Base-by-base conservation (phyloP, 495 filamentous ascomycete genomes). In the Chaetomium fimeti region DNA sequence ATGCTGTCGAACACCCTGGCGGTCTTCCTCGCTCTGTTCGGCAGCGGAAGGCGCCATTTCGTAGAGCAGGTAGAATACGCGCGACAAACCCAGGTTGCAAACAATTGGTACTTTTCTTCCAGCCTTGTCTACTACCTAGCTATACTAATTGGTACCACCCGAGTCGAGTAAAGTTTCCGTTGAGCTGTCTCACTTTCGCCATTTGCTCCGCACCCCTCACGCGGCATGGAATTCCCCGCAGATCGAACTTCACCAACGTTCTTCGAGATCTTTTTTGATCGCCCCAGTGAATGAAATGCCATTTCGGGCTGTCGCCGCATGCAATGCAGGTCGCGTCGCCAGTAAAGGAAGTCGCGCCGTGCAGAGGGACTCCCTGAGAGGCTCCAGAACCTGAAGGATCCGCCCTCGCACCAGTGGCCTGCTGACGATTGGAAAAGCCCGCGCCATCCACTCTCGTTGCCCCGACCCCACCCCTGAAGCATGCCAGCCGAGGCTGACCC, bases 401-500 rank as follows among this genome's bases (percentile, higher is more conserved):
- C 40, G 18, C 40, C 38, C 16, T 43, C 15, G 13, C 40, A 16
- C 55, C 55, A 57, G 36, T 54, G 27, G 48, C 51, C 18, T 22
- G 9, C 49, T 24, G 24, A 38, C 45, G 57, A 60, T 60, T 65
- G 47, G 40, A 57, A 66, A 66, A 32, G 32, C 16, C 38, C 24
- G 58, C 42, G 24, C 7, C 49, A 22, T 62, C 59, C 52, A 53
- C 45, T 32, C 16, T 54, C 49, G 24, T 28, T 36, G 52, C 66
- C 66, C 64, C 66, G 47, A 45, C 51, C 43, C 64, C 64, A 66
- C 64, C 32, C n/a, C 27, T 22, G 43, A 45, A 25, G 24, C 51
- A 47, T 51, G 28, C 36, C 59, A 68, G 66, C 66, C 66, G 66
- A 68, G 66, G 66, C 66, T 65, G 62, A 65, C 24, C 52, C 49